phyloP scores from a whole-genome alignment of 2,329 filamentous ascomycete species.

The Lithohypha guttulata region DNA sequence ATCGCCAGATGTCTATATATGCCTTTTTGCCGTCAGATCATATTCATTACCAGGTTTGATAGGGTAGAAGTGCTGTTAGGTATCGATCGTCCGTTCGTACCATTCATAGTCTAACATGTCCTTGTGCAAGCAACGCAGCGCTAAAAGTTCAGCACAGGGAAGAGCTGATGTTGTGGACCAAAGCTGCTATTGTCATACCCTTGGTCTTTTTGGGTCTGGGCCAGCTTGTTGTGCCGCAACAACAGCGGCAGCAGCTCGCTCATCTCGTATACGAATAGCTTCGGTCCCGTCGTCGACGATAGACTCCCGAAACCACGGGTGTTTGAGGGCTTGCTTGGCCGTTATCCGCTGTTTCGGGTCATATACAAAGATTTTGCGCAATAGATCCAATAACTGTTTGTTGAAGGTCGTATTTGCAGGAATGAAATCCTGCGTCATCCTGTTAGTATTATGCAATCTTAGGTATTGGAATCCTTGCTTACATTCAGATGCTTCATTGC shows the following conservation, averaged over 20 bases:
- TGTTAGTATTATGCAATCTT: no score
- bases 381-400: conserved; percentile 50
- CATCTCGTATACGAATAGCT: conserved; percentile 46
- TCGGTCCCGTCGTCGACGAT: conserved; percentile 57
- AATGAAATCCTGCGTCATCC: conserved; percentile 49
- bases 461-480: conserved; percentile 40
- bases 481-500: conserved; percentile 56
- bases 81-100: no score
- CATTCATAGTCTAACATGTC: neutral
- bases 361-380: conserved; percentile 55
- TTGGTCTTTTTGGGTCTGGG: conserved; percentile 15
- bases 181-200: conserved; percentile 12
- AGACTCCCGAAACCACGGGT: conserved; percentile 56
- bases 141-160: neutral
- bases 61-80: no score
- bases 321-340: conserved; percentile 53
- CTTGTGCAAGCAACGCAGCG: neutral
- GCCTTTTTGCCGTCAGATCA: no score
- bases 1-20: no score
- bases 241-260: conserved; percentile 13
- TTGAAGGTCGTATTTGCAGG: conserved; percentile 50
- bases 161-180: no score
- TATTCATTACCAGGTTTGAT: no score
- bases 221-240: conserved; percentile 10
- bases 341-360: conserved; percentile 55